Evolutionary conservation across 371 early-diverging fungal species (phyloP).

Genomic region (Actinomortierella wolfii): DNA sequence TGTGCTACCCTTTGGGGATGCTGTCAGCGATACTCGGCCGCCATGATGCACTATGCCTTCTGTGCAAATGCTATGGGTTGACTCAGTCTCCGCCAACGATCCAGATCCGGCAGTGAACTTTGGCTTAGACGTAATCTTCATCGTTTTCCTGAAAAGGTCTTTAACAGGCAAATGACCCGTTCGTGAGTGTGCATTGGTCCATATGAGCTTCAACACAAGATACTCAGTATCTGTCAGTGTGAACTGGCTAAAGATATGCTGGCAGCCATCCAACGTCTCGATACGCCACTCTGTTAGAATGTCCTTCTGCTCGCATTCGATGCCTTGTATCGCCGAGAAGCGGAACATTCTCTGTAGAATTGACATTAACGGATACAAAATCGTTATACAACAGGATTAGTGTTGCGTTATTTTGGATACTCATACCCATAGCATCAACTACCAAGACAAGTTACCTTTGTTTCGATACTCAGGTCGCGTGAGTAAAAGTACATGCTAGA

Average conservation of each 20-base stretch:
- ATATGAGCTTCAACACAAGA: slow-evolving; percentile 38
- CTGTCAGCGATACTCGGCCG: too few relatives aligned
- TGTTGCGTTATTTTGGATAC: too few relatives aligned
- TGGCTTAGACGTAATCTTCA: slow-evolving; percentile 36
- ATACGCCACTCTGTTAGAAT: slow-evolving; percentile 46
- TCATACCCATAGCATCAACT: too few relatives aligned
- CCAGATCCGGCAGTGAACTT: slow-evolving; percentile 44
- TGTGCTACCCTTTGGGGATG: too few relatives aligned
- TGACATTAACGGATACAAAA: too few relatives aligned
- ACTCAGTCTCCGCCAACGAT: slow-evolving; percentile 41
- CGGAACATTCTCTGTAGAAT: slow-evolving; percentile 25
- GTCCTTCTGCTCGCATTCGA: slow-evolving; percentile 45
- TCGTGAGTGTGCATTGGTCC: slow-evolving; percentile 37
- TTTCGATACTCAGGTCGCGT: slow-evolving; percentile 38
- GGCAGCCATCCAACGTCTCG: slow-evolving; percentile 32
- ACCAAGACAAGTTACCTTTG: too few relatives aligned
- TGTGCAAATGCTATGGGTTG: slow-evolving; percentile 11
- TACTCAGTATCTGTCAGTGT: slow-evolving; percentile 40
- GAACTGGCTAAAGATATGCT: slow-evolving; percentile 42
- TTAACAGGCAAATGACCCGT: slow-evolving; percentile 33
- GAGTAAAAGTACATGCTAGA: slow-evolving; percentile 48
- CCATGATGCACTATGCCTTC: too few relatives aligned
- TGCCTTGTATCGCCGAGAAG: slow-evolving; percentile 40
- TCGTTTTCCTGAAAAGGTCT: slow-evolving; percentile 26
- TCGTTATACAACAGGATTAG: too few relatives aligned